Conservation (phyloP, 192 early-diverging fungal genomes). For the Entophlyctis luteolus region DNA sequence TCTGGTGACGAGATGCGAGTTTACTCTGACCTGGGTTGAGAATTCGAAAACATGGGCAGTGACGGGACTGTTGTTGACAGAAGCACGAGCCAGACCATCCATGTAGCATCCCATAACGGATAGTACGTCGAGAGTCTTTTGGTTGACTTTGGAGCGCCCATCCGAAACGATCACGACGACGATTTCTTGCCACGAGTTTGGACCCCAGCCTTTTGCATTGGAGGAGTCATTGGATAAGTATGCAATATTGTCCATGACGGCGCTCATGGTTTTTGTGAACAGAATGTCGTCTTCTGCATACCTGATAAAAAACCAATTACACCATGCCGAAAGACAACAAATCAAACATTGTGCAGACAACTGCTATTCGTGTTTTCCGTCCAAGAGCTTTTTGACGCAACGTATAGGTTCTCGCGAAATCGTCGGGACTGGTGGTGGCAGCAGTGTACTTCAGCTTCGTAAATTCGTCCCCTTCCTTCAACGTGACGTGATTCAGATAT, state of each 20-base stretch:
- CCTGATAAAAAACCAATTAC: slow-evolving; percentile 35
- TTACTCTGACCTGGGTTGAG: slow-evolving; percentile 43
- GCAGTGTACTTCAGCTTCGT: slow-evolving; percentile 73
- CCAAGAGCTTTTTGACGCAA: slow-evolving; percentile 53
- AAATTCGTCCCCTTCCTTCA: slow-evolving; percentile 59
- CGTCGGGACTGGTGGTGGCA: slow-evolving; percentile 63
- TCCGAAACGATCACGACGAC: slow-evolving; percentile 73
- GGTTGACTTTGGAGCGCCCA: slow-evolving; percentile 76
- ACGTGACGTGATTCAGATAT: slow-evolving; percentile 38
- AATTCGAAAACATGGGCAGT: slow-evolving; percentile 55
- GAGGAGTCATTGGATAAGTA: slow-evolving; percentile 53
- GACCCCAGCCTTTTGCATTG: slow-evolving; percentile 51
- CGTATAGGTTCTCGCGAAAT: slow-evolving; percentile 59
- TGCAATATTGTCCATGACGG: slow-evolving; percentile 64
- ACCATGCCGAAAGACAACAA: slow-evolving; percentile 50
- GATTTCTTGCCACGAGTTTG: slow-evolving; percentile 68
- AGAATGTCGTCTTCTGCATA: slow-evolving; percentile 59
- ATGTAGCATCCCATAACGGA: slow-evolving; percentile 64
- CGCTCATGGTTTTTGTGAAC: slow-evolving; percentile 61
- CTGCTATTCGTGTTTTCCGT: slow-evolving; percentile 61
- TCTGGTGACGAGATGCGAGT: slow-evolving; percentile 31
- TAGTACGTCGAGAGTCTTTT: slow-evolving; percentile 68
- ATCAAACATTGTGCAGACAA: slow-evolving; percentile 42
- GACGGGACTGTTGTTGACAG: slow-evolving; percentile 45
- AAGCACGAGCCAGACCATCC: slow-evolving; percentile 41